phyloP scores from a whole-genome alignment of 768 basidiomycete species.

The Mycena polygramma region DNA sequence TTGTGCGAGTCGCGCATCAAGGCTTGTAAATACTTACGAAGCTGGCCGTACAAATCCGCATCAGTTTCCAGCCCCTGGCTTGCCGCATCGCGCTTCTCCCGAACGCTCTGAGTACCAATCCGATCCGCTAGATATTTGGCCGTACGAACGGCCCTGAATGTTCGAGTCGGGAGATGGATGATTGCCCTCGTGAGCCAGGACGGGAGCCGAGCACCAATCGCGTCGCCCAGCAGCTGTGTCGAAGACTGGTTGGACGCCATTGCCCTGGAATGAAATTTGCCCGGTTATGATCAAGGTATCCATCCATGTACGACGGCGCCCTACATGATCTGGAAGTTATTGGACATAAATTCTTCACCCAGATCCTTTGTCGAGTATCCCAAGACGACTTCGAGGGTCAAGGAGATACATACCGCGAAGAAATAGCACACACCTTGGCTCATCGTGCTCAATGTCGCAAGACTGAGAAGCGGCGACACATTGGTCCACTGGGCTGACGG shows the following conservation, averaged over 20 bases:
- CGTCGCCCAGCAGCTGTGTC: neutral
- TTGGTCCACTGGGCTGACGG: neutral
- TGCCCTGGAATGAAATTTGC: no score
- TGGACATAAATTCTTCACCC: constrained; percentile 6
- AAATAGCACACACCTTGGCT: neutral
- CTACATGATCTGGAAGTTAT: neutral
- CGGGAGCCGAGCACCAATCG: neutral
- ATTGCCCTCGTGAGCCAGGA: neutral
- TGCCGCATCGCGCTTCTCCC: neutral
- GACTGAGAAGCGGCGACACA: neutral
- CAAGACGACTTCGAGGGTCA: neutral
- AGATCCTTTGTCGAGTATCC: constrained; percentile 17
- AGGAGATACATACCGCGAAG: neutral
- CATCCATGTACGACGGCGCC: neutral
- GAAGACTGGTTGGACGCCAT: neutral
- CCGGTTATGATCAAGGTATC: no score
- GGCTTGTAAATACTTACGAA: neutral
- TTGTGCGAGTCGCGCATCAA: no score
- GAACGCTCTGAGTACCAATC: neutral
- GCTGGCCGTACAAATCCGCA: constrained; percentile 11
- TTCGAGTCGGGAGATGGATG: neutral
- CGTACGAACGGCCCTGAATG: neutral
- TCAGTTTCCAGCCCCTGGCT: constrained; percentile 1
- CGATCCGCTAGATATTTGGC: constrained; percentile 4
- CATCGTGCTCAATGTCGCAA: neutral